Evolutionary conservation across 108 stramenopile genomes (phyloP), one percentile per base, ranked within the genome.

Genomic region (Aureococcus anophagefferens): DNA sequence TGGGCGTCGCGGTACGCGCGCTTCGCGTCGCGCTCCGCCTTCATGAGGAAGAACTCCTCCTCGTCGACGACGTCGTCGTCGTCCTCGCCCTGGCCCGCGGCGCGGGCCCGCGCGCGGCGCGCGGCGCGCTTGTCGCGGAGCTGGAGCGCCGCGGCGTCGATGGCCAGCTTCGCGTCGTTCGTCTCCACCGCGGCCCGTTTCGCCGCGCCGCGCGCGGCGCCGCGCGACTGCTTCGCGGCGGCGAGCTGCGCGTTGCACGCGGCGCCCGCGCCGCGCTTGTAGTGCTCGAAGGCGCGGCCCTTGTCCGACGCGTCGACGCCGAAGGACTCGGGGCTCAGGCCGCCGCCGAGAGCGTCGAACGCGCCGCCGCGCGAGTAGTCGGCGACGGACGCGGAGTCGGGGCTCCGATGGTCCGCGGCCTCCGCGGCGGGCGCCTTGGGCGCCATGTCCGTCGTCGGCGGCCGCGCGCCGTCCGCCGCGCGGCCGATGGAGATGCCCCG

Each of bases 1-100:
- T 29, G 64, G 32, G 34, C 67, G 21, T 11, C 33, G 4, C 74
- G 73, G 68, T 72, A 81, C 29, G 33, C 44, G 62, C 71, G 71
- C 71, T 77, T 77, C 4, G 73, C 71, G 25, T 74, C 77, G 30
- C 72, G 77, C 62, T 51, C 59, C 44, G 73, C 14, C 68, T 44
- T 46, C 76, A 77, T 72, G 7, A 80, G 67, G 9, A 46, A 44
- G 62, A 77, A 76, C 69, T 80, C 80, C 68, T 80, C 80, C 46
- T 76, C 76, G 45, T 80, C 80, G 29, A 80, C 69, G 33, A 80
- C 64, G 51, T 73, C 72, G 35, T 73, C 73, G 40, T 65, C 75
- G 35, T 35, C 75, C 30, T 65, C 75, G 35, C 17, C 75, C 30
- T 67, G 29, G 5, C 37, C 70, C 28, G n/a, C 45, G 35, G 71